A percentile compares a stretch with the other conserved stretches of the same genome.
Evolutionary conservation across 208 protist genomes (phyloP).

Genomic region (Leptomonas seymouri): DNA sequence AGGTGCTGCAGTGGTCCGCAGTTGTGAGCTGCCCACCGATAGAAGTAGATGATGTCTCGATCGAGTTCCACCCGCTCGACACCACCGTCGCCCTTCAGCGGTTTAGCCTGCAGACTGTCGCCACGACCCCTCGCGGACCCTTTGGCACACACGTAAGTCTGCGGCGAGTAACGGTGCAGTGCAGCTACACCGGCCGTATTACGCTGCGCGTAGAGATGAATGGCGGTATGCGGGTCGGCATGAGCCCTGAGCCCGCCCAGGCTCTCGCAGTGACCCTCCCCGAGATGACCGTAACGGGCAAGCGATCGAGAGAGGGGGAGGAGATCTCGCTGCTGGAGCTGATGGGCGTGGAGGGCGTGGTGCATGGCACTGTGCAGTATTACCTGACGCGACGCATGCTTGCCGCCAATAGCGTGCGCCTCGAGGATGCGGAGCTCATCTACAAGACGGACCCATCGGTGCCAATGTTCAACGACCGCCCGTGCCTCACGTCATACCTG

Average conservation of each 20-base stretch:
- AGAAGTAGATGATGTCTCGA: conserved; percentile 15
- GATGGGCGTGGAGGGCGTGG: conserved; percentile 4
- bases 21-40: conserved; percentile 21
- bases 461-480: conserved; percentile 26
- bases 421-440: conserved; percentile 23
- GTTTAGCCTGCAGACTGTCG: conserved; percentile 25
- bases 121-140: not conserved
- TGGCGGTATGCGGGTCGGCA: conserved; percentile 20
- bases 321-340: conserved; percentile 17
- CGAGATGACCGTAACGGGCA: conserved; percentile 12
- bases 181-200: conserved; percentile 15
- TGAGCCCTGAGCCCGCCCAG: conserved; percentile 2
- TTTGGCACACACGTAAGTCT: conserved; percentile 27
- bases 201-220: conserved; percentile 11
- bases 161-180: conserved; percentile 10
- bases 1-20: conserved; percentile 26
- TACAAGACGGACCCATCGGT: conserved; percentile 22
- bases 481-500: conserved; percentile 53
- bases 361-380: conserved; percentile 24
- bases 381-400: conserved; percentile 6
- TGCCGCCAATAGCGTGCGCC: conserved; percentile 16
- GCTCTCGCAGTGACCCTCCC: conserved; percentile 13
- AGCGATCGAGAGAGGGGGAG: not conserved
- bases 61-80: conserved; percentile 32
- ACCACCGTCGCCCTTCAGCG: conserved; percentile 14